phyloP scores from a whole-genome alignment of 73 alveolate species.

The Stentor coeruleus region DNA sequence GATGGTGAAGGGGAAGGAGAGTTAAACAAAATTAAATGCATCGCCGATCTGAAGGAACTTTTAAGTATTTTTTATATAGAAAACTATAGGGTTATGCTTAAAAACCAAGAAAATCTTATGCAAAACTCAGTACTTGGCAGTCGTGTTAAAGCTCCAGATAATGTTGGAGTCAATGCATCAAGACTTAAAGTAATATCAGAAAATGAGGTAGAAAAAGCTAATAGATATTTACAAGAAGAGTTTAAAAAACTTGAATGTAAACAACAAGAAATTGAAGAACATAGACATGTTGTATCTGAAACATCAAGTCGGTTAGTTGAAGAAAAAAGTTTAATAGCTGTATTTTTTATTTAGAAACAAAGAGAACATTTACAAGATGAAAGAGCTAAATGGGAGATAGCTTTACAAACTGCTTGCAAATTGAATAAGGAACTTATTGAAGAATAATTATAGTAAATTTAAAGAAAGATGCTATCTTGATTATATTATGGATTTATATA shows the following conservation, averaged over 20 bases:
- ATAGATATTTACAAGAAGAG: conserved; percentile 29
- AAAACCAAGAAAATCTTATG: conserved; percentile 15
- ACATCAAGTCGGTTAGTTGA: conserved; percentile 2
- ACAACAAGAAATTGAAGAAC: conserved; percentile 22
- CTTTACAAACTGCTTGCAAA: conserved; percentile 24
- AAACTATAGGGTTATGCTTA: conserved; percentile 12
- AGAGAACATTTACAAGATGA: conserved; percentile 25
- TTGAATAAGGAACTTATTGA: neutral
- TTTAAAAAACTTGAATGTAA: neutral
- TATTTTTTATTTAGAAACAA: conserved; percentile 20
- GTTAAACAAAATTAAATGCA: conserved; percentile 11
- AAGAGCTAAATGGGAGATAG: conserved; percentile 27
- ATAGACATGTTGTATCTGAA: neutral
- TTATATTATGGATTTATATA: too few species aligned
- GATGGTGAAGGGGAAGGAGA: conserved; percentile 18
- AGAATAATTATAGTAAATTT: conserved; percentile 16
- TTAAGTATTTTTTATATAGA: conserved; percentile 9
- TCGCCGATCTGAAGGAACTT: conserved; percentile 15
- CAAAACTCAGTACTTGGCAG: conserved; percentile 18
- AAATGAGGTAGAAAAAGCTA: conserved; percentile 8
- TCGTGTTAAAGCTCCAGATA: neutral
- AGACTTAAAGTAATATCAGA: conserved; percentile 15
- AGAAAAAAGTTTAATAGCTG: conserved; percentile 6
- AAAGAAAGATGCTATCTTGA: too few species aligned
- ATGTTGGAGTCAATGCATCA: neutral